These are phyloP conservation scores for Drosera capensis DNA, from an alignment of 148 eudicot species.

Conservation along the genomic window DNA sequence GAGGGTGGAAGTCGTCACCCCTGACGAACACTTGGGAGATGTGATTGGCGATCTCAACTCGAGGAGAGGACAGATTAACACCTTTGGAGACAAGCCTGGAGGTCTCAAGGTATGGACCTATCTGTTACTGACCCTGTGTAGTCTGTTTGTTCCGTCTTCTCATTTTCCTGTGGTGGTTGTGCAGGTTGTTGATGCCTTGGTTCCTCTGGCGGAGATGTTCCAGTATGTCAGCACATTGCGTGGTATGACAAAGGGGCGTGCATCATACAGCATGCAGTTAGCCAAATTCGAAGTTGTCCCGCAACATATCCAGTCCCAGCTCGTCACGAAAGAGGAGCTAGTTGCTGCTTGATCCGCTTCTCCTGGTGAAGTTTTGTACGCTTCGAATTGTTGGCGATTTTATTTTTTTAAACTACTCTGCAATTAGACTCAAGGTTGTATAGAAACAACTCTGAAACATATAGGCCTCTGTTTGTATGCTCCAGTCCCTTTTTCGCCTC, in stretches of 20 bases:
- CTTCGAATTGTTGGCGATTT: background rate
- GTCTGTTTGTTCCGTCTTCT: no score
- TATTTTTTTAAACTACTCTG: no score
- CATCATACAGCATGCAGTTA: conserved; percentile 85
- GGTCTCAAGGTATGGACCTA: conserved; percentile 68
- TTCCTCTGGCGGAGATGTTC: conserved; percentile 95
- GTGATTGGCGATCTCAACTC: conserved; percentile 97
- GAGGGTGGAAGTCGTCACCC: conserved; percentile 92
- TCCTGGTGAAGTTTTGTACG: background rate
- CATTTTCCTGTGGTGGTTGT: conserved; percentile 3
- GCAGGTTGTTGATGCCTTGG: conserved; percentile 82
- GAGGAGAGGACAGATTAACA: conserved; percentile 89
- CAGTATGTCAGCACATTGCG: conserved; percentile 82
- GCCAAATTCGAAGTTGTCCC: conserved; percentile 91
- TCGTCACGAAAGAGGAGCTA: conserved; percentile 61
- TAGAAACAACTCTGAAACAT: no score
- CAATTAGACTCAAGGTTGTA: no score
- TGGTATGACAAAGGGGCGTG: conserved; percentile 94
- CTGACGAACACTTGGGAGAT: conserved; percentile 95
- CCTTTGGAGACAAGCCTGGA: conserved; percentile 91
- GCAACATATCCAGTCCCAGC: conserved; percentile 92
- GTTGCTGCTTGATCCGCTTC: conserved; percentile 41
- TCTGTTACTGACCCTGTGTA: no score
- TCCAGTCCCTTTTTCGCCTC: no score
- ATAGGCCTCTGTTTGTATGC: no score